Evolutionary conservation across 352 stramenopile species (phyloP).

Genomic region (Pythium dissimile): DNA sequence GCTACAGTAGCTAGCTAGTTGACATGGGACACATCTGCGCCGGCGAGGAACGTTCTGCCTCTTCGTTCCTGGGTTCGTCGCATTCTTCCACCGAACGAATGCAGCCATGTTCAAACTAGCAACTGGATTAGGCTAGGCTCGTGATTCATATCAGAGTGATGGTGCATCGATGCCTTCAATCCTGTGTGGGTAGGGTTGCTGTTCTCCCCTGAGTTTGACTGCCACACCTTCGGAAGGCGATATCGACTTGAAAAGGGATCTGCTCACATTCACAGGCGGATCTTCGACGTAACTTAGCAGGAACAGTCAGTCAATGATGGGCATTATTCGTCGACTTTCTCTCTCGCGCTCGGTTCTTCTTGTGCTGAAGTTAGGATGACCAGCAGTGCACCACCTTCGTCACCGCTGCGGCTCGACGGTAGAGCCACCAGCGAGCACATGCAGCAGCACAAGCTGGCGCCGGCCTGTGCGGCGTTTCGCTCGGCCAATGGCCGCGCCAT

Average conservation of each 20-base stretch:
- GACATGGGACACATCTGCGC: background rate
- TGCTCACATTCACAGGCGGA: constrained; percentile 12
- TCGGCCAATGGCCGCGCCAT: constrained; percentile 51
- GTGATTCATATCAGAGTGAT: background rate
- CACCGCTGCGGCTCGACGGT: constrained; percentile 49
- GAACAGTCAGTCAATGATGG: constrained; percentile 1
- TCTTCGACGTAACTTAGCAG: background rate
- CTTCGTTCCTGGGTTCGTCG: too few species aligned
- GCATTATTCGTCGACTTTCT: background rate
- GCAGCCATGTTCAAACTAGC: background rate
- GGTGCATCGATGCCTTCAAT: too few species aligned
- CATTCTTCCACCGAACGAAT: background rate
- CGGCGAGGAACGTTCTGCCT: background rate
- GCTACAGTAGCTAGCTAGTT: background rate
- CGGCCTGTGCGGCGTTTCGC: constrained; percentile 55
- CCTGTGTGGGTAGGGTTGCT: constrained; percentile 13
- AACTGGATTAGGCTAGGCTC: background rate
- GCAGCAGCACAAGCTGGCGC: constrained; percentile 76
- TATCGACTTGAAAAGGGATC: constrained; percentile 15
- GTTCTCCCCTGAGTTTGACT: background rate
- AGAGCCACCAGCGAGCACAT: constrained; percentile 87
- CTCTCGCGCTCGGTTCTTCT: background rate
- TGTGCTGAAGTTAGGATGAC: background rate
- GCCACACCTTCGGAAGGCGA: background rate
- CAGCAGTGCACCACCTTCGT: background rate